Evolutionary conservation across 257 asterid species (phyloP).

Genomic region (Fraxinus quadrangulata): DNA sequence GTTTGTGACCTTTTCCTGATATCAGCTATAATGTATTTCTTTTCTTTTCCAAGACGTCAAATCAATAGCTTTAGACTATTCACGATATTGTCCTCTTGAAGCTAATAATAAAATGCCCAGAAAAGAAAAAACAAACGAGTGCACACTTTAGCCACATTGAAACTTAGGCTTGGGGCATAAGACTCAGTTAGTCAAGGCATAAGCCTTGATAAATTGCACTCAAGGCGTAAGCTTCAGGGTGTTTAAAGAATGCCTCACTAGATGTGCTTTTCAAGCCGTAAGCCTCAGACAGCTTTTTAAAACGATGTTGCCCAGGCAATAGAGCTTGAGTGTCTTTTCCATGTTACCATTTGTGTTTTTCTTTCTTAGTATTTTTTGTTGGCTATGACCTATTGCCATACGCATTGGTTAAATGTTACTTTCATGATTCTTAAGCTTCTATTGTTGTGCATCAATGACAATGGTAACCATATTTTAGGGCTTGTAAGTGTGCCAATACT

Average conservation of each 20-base stretch:
- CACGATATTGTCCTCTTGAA: neutral
- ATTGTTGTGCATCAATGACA: neutral
- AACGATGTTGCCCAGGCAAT: neutral
- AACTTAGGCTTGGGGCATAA: neutral
- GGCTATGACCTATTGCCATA: neutral
- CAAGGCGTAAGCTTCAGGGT: neutral
- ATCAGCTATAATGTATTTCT: neutral
- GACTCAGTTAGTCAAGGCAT: neutral
- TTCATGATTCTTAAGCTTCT: neutral
- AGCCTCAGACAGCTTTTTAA: neutral
- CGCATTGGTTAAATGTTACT: neutral
- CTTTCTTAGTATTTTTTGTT: neutral
- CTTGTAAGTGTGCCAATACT: too few relatives aligned
- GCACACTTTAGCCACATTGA: neutral
- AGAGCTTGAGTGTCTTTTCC: neutral
- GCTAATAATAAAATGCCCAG: neutral
- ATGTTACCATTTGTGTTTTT: neutral
- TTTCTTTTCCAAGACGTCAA: neutral
- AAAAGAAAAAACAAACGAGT: neutral
- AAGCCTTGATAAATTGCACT: neutral
- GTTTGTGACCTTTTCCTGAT: conserved; percentile 39
- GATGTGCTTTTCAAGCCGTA: neutral
- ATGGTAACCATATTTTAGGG: neutral
- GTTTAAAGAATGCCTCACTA: neutral
- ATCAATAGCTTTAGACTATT: neutral